Percentiles rank a stretch among this genome's conserved stretches.
These are phyloP conservation scores for Aegilops longissima DNA, from an alignment of 176 grass and related monocot species.

Conservation along the genomic window DNA sequence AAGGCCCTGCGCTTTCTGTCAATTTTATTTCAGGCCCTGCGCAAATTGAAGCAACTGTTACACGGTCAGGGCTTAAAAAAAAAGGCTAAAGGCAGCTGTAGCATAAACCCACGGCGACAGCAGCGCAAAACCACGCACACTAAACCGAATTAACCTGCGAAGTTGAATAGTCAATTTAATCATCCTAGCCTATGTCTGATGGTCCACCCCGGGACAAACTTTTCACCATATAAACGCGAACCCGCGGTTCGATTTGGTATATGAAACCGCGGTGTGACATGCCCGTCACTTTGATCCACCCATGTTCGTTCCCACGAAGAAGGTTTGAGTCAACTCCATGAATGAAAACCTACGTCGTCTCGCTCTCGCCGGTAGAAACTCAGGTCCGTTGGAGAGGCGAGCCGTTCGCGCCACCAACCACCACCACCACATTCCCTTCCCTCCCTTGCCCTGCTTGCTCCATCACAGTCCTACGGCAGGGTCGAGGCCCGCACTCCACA, in stretches of 20 bases:
- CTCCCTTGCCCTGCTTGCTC: conserved; percentile 24
- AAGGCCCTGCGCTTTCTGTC: neutral
- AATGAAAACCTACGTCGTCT: neutral
- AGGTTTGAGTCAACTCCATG: neutral
- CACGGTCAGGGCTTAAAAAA: no score
- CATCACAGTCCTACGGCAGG: neutral
- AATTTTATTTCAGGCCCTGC: neutral
- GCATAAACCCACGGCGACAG: neutral
- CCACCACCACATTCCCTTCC: no score
- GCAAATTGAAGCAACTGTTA: neutral
- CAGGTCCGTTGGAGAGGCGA: neutral
- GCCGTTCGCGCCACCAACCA: neutral
- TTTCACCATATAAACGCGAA: conserved; percentile 17
- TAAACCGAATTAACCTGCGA: neutral
- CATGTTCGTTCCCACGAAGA: neutral
- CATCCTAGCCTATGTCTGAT: neutral
- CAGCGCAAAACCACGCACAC: neutral
- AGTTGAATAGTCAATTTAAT: neutral
- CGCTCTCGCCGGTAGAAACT: neutral
- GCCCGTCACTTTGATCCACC: neutral
- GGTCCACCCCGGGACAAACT: neutral
- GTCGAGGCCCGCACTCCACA: neutral
- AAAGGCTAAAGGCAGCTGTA: neutral
- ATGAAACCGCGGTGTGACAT: conserved; percentile 14
- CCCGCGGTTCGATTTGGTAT: neutral